A percentile compares a stretch with the other conserved stretches of the same genome.
Evolutionary conservation across 1,284 basidiomycete genomes (phyloP).

Genomic region (Boletus semigastroideus): DNA sequence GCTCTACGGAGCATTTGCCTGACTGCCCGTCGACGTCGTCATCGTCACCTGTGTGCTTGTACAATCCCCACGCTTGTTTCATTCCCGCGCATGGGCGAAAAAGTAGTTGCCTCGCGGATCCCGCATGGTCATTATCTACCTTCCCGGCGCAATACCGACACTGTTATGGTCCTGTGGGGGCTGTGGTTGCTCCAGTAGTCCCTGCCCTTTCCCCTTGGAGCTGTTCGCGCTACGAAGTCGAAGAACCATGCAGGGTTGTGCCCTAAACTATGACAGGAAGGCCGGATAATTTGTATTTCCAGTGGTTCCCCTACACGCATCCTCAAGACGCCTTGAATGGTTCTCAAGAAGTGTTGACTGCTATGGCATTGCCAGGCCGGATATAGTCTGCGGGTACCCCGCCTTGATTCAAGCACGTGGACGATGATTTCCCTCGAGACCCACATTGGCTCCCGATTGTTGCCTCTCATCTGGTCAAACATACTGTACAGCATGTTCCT

Average conservation of each 20-base stretch:
- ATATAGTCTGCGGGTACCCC: not conserved
- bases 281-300: not conserved
- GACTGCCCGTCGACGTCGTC: constrained; percentile 20
- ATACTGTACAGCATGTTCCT: constrained; percentile 21
- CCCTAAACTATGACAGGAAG: constrained; percentile 1
- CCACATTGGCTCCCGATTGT: constrained; percentile 21
- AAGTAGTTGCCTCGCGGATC: constrained; percentile 26
- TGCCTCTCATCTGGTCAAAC: constrained; percentile 4
- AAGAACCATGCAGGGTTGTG: not conserved
- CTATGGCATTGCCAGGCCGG: not conserved
- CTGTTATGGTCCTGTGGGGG: constrained; percentile 10
- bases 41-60: constrained; percentile 21
- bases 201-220: constrained; percentile 11
- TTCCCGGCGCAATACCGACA: constrained; percentile 24
- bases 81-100: constrained; percentile 28
- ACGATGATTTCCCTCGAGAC: constrained; percentile 4
- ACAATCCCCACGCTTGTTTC: constrained; percentile 24
- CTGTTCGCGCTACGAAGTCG: constrained; percentile 12
- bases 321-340: not conserved
- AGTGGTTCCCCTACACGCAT: not conserved
- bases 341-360: not conserved
- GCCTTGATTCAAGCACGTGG: constrained; percentile 4
- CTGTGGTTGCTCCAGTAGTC: constrained; percentile 15
- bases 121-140: constrained; percentile 26
- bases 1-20: constrained; percentile 11